These are phyloP conservation scores for Evernia prunastri DNA, from an alignment of 495 filamentous ascomycete species.

Conservation along the genomic window DNA sequence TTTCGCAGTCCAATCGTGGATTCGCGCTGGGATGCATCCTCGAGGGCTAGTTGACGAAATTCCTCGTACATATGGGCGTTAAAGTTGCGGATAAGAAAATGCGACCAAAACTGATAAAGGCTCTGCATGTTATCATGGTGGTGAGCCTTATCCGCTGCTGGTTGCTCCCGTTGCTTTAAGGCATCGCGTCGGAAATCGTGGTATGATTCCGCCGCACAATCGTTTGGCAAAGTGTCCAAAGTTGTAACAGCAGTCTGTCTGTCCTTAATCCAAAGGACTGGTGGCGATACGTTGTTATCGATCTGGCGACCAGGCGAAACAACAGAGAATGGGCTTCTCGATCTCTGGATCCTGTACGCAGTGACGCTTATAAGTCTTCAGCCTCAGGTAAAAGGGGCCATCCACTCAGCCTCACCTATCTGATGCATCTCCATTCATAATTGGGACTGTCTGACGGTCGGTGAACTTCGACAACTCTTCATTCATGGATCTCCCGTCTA, in stretches of 20 bases:
- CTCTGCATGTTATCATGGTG: conserved; percentile 53
- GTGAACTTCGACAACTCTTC: conserved; percentile 29
- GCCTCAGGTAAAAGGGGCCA: conserved; percentile 1
- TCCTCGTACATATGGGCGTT: conserved; percentile 74
- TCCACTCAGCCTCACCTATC: conserved; percentile 30
- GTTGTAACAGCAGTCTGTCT: conserved; percentile 29
- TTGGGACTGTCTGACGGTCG: conserved; percentile 27
- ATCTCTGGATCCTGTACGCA: conserved; percentile 19
- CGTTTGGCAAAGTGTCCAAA: conserved; percentile 35
- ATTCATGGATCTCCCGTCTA: conserved; percentile 45
- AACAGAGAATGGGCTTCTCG: conserved; percentile 24
- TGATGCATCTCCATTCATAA: conserved; percentile 25
- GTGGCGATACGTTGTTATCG: conserved; percentile 23
- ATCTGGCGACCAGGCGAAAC: conserved; percentile 18
- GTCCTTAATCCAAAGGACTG: conserved; percentile 45
- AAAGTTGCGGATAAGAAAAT: conserved; percentile 69
- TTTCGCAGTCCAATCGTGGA: conserved; percentile 47
- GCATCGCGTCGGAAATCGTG: conserved; percentile 49
- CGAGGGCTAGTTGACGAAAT: conserved; percentile 63
- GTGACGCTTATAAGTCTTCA: conserved; percentile 18
- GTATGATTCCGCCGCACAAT: conserved; percentile 49
- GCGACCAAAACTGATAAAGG: conserved; percentile 74
- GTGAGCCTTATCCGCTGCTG: conserved; percentile 38
- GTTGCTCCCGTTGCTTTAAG: conserved; percentile 48
- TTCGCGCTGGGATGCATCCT: conserved; percentile 50